These are phyloP conservation scores for Neurospora sp. DNA, from an alignment of 495 filamentous ascomycete genomes.

Conservation along the genomic window DNA sequence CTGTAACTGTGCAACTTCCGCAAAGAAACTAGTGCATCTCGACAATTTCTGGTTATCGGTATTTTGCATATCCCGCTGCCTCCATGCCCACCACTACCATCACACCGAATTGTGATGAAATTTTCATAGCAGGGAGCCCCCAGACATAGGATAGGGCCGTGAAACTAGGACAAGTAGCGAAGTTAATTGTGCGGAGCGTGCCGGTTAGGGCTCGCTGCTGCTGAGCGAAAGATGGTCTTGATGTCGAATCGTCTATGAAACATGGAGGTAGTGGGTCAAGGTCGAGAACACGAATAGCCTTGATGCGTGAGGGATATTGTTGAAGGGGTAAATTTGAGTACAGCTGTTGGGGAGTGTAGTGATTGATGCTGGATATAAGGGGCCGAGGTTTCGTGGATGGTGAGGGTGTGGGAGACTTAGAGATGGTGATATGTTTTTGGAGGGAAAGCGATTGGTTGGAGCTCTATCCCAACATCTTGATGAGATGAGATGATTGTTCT, in stretches of 20 bases:
- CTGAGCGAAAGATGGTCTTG: neutral
- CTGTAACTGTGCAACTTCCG: neutral
- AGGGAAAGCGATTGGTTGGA: neutral
- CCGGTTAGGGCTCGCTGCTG: neutral
- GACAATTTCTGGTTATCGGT: conserved; percentile 4
- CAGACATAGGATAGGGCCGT: conserved; percentile 7
- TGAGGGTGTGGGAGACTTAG: neutral
- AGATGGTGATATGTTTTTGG: neutral
- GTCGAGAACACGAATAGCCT: neutral
- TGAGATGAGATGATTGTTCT: neutral
- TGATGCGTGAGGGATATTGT: neutral
- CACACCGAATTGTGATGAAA: neutral
- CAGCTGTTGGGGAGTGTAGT: neutral
- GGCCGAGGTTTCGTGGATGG: neutral
- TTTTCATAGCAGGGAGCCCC: neutral
- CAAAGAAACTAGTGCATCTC: neutral
- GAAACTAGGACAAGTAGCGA: neutral
- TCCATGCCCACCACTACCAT: neutral
- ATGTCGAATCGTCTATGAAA: neutral
- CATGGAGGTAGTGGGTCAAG: neutral
- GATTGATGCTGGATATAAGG: neutral
- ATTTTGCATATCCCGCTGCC: neutral
- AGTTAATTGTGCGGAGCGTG: neutral
- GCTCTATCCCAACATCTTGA: neutral
- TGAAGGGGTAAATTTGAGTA: neutral